These are phyloP conservation scores for Candida ascalaphidarum DNA, from an alignment of 805 yeast genomes.

Conservation along the genomic window DNA sequence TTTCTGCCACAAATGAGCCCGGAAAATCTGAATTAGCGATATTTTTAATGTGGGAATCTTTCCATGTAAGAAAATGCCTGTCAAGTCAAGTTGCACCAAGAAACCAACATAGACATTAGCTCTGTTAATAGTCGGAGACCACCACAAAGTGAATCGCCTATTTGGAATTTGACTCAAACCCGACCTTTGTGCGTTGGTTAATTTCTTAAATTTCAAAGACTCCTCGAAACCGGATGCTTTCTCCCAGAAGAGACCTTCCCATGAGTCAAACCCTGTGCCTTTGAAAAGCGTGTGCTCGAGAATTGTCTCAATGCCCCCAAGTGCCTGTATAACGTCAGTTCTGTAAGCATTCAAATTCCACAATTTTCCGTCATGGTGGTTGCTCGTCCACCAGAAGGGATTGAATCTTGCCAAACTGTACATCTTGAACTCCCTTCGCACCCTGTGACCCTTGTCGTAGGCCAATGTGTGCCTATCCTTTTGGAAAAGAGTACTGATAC, in stretches of 20 bases:
- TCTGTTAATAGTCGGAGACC: conserved; percentile 98
- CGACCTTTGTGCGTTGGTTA: conserved; percentile 95
- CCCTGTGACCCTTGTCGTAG: conserved; percentile 87
- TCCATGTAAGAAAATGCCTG: conserved; percentile 96
- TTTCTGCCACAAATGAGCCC: conserved; percentile 99
- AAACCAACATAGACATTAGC: conserved; percentile 98
- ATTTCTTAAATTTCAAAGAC: conserved; percentile 84
- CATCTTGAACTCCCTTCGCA: conserved; percentile 70
- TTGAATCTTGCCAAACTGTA: conserved; percentile 64
- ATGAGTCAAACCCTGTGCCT: conserved; percentile 94
- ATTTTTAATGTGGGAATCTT: conserved; percentile 95
- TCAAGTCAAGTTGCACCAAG: conserved; percentile 88
- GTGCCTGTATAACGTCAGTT: conserved; percentile 92
- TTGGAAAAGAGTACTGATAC: conserved; percentile 91
- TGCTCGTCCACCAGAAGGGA: conserved; percentile 96
- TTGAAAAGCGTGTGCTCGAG: conserved; percentile 90
- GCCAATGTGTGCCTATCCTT: conserved; percentile 92
- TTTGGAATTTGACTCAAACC: conserved; percentile 97
- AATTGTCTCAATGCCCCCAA: conserved; percentile 96
- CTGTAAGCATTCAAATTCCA: conserved; percentile 93
- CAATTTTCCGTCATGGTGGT: conserved; percentile 88
- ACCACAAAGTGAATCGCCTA: conserved; percentile 95
- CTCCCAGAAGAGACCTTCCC: conserved; percentile 99
- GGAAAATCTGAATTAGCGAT: conserved; percentile 88
- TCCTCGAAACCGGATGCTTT: conserved; percentile 97